A percentile compares a stretch with the other conserved stretches of the same genome.
These are phyloP conservation scores for Botrytis sinoallii DNA, from an alignment of 2,329 filamentous ascomycete genomes.

Conservation along the genomic window DNA sequence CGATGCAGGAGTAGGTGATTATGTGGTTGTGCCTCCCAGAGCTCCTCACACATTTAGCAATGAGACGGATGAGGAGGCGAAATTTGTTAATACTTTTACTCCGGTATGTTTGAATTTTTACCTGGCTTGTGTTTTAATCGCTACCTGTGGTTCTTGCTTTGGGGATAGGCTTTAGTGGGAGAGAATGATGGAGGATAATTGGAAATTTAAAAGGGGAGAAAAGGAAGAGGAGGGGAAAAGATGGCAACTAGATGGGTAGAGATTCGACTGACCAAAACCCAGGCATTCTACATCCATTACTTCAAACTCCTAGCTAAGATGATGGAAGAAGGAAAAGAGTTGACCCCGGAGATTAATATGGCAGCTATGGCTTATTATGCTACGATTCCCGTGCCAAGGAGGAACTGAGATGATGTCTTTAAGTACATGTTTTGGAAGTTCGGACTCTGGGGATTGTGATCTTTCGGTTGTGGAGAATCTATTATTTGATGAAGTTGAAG, in stretches of 20 bases:
- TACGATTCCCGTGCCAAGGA: slow-evolving; percentile 10
- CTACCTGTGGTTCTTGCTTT: neutral
- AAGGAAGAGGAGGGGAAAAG: neutral
- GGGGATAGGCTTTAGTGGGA: neutral
- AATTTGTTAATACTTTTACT: slow-evolving; percentile 14
- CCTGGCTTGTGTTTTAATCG: neutral
- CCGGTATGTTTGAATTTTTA: neutral
- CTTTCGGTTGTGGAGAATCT: neutral
- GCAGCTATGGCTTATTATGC: slow-evolving; percentile 20
- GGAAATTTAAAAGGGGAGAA: neutral
- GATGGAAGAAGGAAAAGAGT: slow-evolving; percentile 14
- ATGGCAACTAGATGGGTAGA: neutral
- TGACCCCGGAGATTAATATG: slow-evolving; percentile 10
- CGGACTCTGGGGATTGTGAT: neutral
- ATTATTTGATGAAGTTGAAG: neutral
- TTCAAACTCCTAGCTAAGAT: slow-evolving; percentile 7
- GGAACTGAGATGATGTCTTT: neutral
- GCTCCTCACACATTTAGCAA: slow-evolving; percentile 19
- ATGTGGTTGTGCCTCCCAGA: slow-evolving; percentile 10
- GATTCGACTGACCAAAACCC: neutral
- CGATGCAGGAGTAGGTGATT: slow-evolving; percentile 13
- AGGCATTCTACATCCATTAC: slow-evolving; percentile 19
- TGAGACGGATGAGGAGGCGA: slow-evolving; percentile 6
- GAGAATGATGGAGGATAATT: neutral
- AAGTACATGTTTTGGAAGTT: too few species aligned